Evolutionary conservation across 179 eudicot genomes (phyloP), one percentile per base, ranked within the genome.

Genomic region (Patellifolia procumbens): DNA sequence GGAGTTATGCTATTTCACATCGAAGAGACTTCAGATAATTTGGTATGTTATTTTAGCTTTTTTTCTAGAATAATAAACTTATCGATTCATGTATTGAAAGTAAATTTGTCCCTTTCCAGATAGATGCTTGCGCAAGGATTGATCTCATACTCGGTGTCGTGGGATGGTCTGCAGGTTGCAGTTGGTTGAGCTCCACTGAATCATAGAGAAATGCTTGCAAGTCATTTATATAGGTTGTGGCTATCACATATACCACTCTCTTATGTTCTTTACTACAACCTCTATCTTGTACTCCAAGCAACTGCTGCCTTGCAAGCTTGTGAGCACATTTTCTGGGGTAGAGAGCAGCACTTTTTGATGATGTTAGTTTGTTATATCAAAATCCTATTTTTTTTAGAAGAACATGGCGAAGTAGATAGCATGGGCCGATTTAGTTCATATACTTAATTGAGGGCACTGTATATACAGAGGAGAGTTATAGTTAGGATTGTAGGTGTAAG

Each of bases 141-240:
- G 93, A 91, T 88, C 77, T 76, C 62, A 83, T 89, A 65, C 81
- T 81, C 26, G 97, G 97, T 81, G 98, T 94, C 67, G 86, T 94
- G 75, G 96, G 91, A 79, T 92, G 97, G 97, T 94, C 98, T 64
- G 70, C 87, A 4, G 98, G 98, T 49, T 94, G 98, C 82, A 94
- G 98, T 87, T 92, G 91, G 96, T 87, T 82, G 77, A 74, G 84
- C 76, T 69, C 87, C 39, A 68, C 46, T 2, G 88, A 83, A 65
- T 71, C 74, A 59, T 87, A 84, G 45, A 79, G 75, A 7, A 75
- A 76, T 81, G 70, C 77, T 78, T 32, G 87, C 37, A 64, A 26
- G 19, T 59, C 34, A 43, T n/a, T n/a, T 24, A 13, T 73, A 73
- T 62, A 28, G 53, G 56, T 46, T 68, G 56, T 68, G 55, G 53